These are phyloP conservation scores for Pseudogymnoascus sp. DNA, from an alignment of 2,329 filamentous ascomycete species.

Conservation along the genomic window DNA sequence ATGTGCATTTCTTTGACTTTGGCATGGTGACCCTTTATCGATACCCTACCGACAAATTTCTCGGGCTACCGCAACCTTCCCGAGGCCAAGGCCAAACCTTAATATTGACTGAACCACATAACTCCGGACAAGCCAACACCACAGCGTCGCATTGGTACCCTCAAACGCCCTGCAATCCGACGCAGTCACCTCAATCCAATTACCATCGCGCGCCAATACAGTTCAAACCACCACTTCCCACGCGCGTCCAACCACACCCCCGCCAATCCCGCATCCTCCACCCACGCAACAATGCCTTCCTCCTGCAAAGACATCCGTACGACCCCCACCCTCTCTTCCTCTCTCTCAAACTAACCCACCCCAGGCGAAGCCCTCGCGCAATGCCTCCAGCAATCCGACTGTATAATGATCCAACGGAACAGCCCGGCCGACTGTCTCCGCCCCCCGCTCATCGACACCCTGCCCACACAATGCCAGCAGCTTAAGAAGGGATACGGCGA, in stretches of 20 bases:
- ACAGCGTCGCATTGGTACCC: conserved; percentile 3
- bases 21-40: not conserved
- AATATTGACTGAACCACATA: conserved; percentile 6
- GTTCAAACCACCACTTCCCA: not conserved
- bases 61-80: not conserved
- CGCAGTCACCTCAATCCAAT: not conserved
- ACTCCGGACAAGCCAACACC: not conserved
- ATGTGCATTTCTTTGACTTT: not conserved
- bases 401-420: conserved; percentile 87
- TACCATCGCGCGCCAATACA: not conserved
- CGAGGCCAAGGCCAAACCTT: not conserved
- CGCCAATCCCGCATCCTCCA: not conserved
- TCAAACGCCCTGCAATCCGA: not conserved
- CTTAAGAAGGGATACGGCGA: conserved; percentile 88
- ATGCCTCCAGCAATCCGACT: conserved; percentile 94
- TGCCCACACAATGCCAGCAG: conserved; percentile 85
- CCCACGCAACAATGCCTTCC: conserved; percentile 62
- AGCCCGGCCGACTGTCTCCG: conserved; percentile 81
- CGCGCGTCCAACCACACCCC: not conserved
- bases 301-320: conserved; percentile 95
- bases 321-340: conserved; percentile 8
- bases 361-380: conserved; percentile 82
- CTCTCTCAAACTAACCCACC: not conserved
- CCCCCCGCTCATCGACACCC: conserved; percentile 67
- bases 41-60: not conserved